Percentiles rank a stretch among this genome's conserved stretches.
Evolutionary conservation across 139 green algal species (phyloP).

Genomic region (Chlorella sp.): DNA sequence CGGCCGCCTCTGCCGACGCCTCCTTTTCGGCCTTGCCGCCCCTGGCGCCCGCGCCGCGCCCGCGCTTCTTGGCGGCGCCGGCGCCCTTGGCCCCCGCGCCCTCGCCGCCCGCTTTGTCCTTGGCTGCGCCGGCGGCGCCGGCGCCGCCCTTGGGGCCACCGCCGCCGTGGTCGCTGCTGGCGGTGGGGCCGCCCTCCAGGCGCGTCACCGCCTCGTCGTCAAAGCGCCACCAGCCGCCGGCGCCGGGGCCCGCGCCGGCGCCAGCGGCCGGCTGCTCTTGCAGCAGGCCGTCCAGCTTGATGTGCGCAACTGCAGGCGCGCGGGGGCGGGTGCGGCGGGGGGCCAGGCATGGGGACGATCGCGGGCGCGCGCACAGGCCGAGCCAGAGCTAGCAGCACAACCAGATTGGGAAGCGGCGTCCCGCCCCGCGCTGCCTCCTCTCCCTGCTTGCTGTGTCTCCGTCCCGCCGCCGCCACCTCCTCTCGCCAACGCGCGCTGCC

Average conservation of each 20-base stretch:
- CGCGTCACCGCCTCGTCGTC: conserved; percentile 75
- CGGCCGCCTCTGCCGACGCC: not conserved
- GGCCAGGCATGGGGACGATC: too few species aligned
- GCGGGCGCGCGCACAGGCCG: too few species aligned
- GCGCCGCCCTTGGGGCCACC: conserved; percentile 11
- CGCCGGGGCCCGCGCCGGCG: not conserved
- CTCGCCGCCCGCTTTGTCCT: not conserved
- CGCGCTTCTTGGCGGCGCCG: too few species aligned
- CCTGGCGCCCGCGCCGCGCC: too few species aligned
- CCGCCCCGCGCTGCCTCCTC: too few species aligned
- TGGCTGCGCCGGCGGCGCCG: not conserved
- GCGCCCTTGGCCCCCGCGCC: not conserved
- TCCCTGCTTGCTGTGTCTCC: too few species aligned
- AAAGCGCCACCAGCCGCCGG: conserved; percentile 85
- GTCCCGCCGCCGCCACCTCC: too few species aligned
- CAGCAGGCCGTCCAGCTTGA: conserved; percentile 18
- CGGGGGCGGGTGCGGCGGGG: too few species aligned
- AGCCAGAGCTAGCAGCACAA: too few species aligned
- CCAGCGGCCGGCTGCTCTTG: not conserved
- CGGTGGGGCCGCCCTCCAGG: conserved; percentile 52
- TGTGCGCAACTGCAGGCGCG: conserved; percentile 49
- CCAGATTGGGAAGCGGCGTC: too few species aligned
- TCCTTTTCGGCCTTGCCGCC: too few species aligned
- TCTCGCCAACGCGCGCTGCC: too few species aligned
- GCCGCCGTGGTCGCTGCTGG: conserved; percentile 49